Base-by-base conservation (phyloP, 495 filamentous ascomycete genomes). In the Daldinia childiae region DNA sequence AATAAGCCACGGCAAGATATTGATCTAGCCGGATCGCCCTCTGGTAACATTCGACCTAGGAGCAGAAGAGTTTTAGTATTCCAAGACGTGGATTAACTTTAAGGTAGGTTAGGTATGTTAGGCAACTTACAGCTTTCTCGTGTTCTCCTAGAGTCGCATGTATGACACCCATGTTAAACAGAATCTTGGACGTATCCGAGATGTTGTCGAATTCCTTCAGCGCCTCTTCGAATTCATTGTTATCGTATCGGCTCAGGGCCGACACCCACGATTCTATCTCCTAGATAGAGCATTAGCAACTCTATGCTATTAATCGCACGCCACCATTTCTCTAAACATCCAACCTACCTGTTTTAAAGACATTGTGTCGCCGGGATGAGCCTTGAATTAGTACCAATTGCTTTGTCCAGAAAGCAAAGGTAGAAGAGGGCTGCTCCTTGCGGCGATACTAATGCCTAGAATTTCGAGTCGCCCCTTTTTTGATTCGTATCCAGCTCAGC, bases 261-360 rank as follows among this genome's bases (percentile, higher is more conserved):
- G 90, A 86, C 66, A 98, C 96, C 95, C 95, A 99, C 36, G 92
- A 95, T 84, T 98, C 94, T 81, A 99, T 98, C 91, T 98, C 96
- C 94, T 99, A 29, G 39, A 79, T 67, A 58, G 7, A 57, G 58
- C 30, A 51, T 71, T 30, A 60, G 71, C 17, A 73, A 36, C 34
- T 36, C 34, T 36, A 14, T 36, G 34, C 34, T 14, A 11, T 34
- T 3, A 34, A 36, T 14, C 34, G 34, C 34, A 36, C 34, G 12
- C 34, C 34, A 14, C 34, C 34, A 36, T 36, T 14, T 12, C 34
- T 36, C 34, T 14, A 12, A 14, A 36, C 12, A 36, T 36, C 12
- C 34, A 77, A 77, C 87, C 78, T 76, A 92, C 91, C 86, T 92
- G 90, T 79, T 93, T 93, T 78, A 93, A 78, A 74, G 90, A 93